These are phyloP conservation scores for Coemansia sp. DNA, from an alignment of 192 early-diverging fungal species.

Conservation along the genomic window DNA sequence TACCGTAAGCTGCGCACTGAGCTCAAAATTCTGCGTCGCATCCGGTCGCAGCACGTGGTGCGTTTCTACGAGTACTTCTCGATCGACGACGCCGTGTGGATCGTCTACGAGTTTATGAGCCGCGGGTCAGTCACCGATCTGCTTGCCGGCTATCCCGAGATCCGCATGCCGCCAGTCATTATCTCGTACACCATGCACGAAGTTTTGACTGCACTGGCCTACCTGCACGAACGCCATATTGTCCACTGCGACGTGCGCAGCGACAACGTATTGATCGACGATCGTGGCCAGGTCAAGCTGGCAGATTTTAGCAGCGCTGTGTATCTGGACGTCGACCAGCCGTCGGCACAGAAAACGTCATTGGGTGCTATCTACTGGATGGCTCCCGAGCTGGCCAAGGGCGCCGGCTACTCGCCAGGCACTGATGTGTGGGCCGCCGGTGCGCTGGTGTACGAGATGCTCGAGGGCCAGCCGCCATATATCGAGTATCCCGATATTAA, in stretches of 20 bases:
- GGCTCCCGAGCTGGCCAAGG: constrained; percentile 55
- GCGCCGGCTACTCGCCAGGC: constrained; percentile 43
- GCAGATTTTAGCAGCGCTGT: constrained; percentile 57
- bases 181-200: constrained; percentile 51
- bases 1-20: constrained; percentile 55
- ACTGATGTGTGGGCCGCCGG: constrained; percentile 56
- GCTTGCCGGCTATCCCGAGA: constrained; percentile 52
- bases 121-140: constrained; percentile 54
- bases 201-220: constrained; percentile 53
- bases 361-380: constrained; percentile 58
- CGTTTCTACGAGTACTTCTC: constrained; percentile 55
- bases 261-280: constrained; percentile 57
- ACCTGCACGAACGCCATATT: constrained; percentile 51
- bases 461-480: constrained; percentile 56
- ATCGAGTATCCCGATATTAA: constrained; percentile 56
- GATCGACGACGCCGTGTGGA: constrained; percentile 56
- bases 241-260: constrained; percentile 58
- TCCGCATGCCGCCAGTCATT: constrained; percentile 40
- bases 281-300: constrained; percentile 68
- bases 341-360: constrained; percentile 38
- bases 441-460: constrained; percentile 52
- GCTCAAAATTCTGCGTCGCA: constrained; percentile 53
- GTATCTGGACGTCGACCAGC: constrained; percentile 39
- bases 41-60: constrained; percentile 52
- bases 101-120: constrained; percentile 60